A percentile compares a stretch with the other conserved stretches of the same genome.
Evolutionary conservation across 192 early-diverging fungal genomes (phyloP).

Genomic region (Entomortierella chlamydospora): DNA sequence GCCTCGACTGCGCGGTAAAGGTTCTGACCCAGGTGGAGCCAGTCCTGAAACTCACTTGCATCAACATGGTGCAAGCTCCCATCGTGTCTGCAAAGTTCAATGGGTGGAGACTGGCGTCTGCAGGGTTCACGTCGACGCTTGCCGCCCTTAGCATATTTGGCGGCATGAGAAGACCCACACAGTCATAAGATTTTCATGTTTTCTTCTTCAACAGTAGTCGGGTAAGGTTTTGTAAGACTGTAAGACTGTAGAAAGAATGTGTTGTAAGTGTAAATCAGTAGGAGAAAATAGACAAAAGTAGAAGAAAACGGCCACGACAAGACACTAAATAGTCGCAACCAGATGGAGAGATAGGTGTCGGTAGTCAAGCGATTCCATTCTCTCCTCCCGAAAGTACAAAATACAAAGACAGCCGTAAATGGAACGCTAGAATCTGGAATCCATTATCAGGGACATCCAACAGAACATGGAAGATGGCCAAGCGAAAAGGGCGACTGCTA

Average conservation of each 20-base stretch:
- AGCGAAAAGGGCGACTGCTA: not conserved
- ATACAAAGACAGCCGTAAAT: not conserved
- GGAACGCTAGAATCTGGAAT: not conserved
- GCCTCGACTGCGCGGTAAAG: not conserved
- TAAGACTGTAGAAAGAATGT: not conserved
- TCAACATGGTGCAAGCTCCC: constrained; percentile 4
- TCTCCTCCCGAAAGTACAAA: not conserved
- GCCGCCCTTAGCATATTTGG: not conserved
- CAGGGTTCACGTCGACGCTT: constrained; percentile 4
- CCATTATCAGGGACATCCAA: not conserved
- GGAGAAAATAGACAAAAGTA: not conserved
- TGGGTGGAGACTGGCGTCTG: constrained; percentile 1
- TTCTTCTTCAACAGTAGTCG: not conserved
- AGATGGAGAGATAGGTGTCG: too few relatives aligned
- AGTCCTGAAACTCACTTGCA: constrained; percentile 15
- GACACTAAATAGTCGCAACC: too few relatives aligned
- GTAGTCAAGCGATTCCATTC: too few relatives aligned
- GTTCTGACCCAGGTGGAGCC: constrained; percentile 20
- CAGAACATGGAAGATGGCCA: not conserved
- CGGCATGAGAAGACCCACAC: constrained; percentile 10
- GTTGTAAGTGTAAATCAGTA: not conserved
- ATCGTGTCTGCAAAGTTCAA: constrained; percentile 15
- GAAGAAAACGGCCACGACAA: not conserved
- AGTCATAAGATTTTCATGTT: constrained; percentile 1
- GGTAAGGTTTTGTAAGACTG: too few relatives aligned